Percentiles rank a stretch among this genome's conserved stretches.
phyloP scores from a whole-genome alignment of 306 rosid genomes.

The Luffa aegyptiaca region DNA sequence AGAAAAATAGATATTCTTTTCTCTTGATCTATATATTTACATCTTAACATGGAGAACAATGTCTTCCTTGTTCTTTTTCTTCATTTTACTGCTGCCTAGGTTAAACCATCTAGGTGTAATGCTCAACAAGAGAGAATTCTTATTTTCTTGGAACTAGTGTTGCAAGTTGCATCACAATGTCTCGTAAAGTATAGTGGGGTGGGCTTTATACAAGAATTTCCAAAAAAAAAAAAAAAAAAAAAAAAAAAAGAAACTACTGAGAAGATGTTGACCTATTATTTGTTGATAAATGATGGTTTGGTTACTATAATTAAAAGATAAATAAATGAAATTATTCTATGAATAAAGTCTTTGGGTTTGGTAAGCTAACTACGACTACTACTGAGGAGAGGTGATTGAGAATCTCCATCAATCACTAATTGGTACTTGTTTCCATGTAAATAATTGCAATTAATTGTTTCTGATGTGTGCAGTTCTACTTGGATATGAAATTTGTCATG shows the following conservation, averaged over 20 bases:
- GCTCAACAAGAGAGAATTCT: not conserved
- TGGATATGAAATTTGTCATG: conserved; percentile 97
- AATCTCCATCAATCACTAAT: not conserved
- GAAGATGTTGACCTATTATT: not conserved
- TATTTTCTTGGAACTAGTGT: not conserved
- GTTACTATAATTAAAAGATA: not conserved
- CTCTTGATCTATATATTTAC: not conserved
- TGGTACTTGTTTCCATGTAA: not conserved
- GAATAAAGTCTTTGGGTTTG: not conserved
- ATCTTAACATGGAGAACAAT: not conserved
- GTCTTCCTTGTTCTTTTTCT: not conserved
- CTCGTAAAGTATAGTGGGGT: not conserved
- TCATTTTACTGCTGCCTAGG: not conserved
- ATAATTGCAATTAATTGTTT: not conserved
- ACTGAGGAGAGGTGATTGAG: not conserved
- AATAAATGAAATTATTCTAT: not conserved
- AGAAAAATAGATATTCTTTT: not conserved
- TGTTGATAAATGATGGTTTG: not conserved
- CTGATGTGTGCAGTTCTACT: conserved; percentile 67
- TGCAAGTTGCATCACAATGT: not conserved
- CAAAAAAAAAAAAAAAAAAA: not conserved
- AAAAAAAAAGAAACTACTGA: not conserved
- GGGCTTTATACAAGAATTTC: not conserved
- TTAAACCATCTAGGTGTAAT: not conserved
- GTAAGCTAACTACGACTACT: not conserved